Percentiles rank a stretch among this genome's conserved stretches.
Conservation (phyloP, 768 basidiomycete genomes). For the Leucocoprinus leucothites region DNA sequence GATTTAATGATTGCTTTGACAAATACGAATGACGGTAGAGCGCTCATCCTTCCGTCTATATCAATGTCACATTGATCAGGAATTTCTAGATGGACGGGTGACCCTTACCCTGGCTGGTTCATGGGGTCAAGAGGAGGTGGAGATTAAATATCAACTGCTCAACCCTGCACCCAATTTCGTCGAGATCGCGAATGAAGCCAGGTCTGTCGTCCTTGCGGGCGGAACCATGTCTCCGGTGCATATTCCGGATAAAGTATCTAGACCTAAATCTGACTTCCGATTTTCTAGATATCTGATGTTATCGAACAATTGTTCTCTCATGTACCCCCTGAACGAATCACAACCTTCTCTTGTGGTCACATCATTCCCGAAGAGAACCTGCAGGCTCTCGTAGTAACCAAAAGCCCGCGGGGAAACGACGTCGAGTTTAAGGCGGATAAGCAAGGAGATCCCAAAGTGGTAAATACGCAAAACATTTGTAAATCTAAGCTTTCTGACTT, state of each 20-base stretch:
- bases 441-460: constrained; percentile 61
- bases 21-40: constrained; percentile 66
- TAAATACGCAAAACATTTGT: too few relatives aligned
- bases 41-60: neutral
- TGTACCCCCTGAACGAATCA: constrained; percentile 57
- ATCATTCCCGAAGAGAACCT: constrained; percentile 83
- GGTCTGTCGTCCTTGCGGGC: constrained; percentile 88
- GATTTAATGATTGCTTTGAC: constrained; percentile 76
- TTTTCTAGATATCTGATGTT: constrained; percentile 81
- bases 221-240: constrained; percentile 98
- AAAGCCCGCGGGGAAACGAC: constrained; percentile 69
- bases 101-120: constrained; percentile 48
- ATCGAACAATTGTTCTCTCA: constrained; percentile 74
- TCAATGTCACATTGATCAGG: neutral
- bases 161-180: constrained; percentile 87
- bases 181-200: constrained; percentile 77
- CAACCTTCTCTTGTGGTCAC: constrained; percentile 88
- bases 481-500: neutral
- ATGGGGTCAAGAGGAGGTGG: constrained; percentile 41
- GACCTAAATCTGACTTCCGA: neutral
- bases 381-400: constrained; percentile 67
- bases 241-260: constrained; percentile 2
- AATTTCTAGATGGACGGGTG: constrained; percentile 67
- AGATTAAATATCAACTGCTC: constrained; percentile 87
- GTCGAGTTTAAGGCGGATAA: constrained; percentile 82